These are phyloP conservation scores for Crithidia fasciculata DNA, from an alignment of 208 protist genomes.

Conservation along the genomic window DNA sequence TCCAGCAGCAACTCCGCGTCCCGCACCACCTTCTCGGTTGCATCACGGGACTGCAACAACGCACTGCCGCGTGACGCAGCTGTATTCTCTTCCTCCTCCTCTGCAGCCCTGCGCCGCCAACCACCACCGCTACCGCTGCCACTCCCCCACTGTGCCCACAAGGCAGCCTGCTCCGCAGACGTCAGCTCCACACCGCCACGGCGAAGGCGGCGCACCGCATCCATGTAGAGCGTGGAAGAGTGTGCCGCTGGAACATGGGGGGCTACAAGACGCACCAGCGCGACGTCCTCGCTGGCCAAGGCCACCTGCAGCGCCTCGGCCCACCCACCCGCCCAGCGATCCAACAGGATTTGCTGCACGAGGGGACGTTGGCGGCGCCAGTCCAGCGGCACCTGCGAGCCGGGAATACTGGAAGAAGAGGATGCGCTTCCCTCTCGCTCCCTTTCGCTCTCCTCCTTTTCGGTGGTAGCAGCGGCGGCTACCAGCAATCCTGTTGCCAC, in stretches of 20 bases:
- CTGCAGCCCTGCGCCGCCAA: not conserved
- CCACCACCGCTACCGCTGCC: not conserved
- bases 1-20: slow-evolving; percentile 27
- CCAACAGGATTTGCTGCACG: slow-evolving; percentile 39
- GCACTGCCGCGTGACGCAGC: not conserved
- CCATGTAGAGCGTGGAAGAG: slow-evolving; percentile 35
- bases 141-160: slow-evolving; percentile 27
- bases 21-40: not conserved
- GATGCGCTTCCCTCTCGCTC: not conserved
- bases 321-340: slow-evolving; percentile 77
- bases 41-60: no score
- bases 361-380: slow-evolving; percentile 35
- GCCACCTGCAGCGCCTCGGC: slow-evolving; percentile 63
- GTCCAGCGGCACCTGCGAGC: slow-evolving; percentile 41
- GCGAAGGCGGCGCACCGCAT: slow-evolving; percentile 17
- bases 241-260: slow-evolving; percentile 38
- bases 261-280: slow-evolving; percentile 42
- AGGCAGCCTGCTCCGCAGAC: slow-evolving; percentile 34
- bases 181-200: slow-evolving; percentile 26
- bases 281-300: slow-evolving; percentile 39
- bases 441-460: not conserved
- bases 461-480: slow-evolving; percentile 13
- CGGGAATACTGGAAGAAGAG: slow-evolving; percentile 12
- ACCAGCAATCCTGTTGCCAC: slow-evolving; percentile 24
- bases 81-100: not conserved